A percentile compares a stretch with the other conserved stretches of the same genome.
Evolutionary conservation across 768 basidiomycete genomes (phyloP).

Genomic region (Lactifluus echinatus): DNA sequence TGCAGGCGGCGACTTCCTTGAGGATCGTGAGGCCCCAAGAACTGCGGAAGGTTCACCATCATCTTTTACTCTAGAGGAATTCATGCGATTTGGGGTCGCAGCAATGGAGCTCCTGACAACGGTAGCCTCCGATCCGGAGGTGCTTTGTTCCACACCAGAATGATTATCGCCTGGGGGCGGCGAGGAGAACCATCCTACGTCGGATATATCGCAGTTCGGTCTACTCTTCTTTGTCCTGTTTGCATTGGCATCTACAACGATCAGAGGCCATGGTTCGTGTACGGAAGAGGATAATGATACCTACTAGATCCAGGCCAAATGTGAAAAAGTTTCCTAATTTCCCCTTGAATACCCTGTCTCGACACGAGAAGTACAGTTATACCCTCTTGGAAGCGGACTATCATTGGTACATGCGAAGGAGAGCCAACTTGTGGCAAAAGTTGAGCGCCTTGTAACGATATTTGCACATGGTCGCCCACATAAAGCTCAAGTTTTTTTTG

Average conservation of each 20-base stretch:
- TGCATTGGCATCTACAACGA: background rate
- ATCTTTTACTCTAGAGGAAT: background rate
- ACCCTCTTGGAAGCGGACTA: slow-evolving; percentile 8
- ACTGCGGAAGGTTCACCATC: background rate
- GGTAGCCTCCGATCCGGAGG: background rate
- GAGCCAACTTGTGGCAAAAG: background rate
- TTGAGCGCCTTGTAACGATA: slow-evolving; percentile 1
- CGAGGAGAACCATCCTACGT: slow-evolving; percentile 5
- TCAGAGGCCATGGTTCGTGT: background rate
- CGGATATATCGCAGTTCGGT: background rate
- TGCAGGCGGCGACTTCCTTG: background rate
- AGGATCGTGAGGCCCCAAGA: too few species aligned
- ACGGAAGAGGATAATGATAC: background rate
- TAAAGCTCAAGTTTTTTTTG: slow-evolving; percentile 3
- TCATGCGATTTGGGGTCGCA: background rate
- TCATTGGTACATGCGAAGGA: background rate
- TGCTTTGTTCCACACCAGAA: background rate
- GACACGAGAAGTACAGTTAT: slow-evolving; percentile 6
- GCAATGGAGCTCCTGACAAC: background rate
- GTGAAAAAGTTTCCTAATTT: background rate
- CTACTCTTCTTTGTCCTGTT: slow-evolving; percentile 1
- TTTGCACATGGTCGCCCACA: slow-evolving; percentile 1
- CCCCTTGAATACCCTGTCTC: slow-evolving; percentile 2
- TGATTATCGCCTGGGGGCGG: background rate
- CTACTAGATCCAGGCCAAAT: slow-evolving; percentile 2